A percentile compares a stretch with the other conserved stretches of the same genome.
Evolutionary conservation across 108 stramenopile species (phyloP).

Genomic region (Hondaea fermentalgiana): DNA sequence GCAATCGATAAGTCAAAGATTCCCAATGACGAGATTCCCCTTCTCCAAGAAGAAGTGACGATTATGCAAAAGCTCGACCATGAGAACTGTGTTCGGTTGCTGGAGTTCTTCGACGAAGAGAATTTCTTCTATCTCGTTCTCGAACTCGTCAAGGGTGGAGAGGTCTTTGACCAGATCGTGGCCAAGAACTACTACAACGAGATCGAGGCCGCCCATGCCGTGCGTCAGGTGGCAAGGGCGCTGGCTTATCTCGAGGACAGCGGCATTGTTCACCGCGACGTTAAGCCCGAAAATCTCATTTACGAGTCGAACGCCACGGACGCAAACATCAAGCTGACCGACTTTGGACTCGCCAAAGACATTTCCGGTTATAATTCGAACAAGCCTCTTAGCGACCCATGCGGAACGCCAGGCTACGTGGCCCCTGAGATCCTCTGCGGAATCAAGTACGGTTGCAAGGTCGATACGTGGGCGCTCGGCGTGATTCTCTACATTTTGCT

Average conservation of each 20-base stretch:
- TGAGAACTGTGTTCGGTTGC: conserved; percentile 35
- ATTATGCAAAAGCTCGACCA: conserved; percentile 29
- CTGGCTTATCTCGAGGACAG: conserved; percentile 71
- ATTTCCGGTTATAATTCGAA: conserved; percentile 54
- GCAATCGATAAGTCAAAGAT: conserved; percentile 6
- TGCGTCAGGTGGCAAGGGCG: conserved; percentile 68
- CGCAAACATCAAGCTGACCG: conserved; percentile 69
- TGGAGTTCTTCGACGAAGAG: conserved; percentile 33
- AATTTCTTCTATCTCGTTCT: conserved; percentile 51
- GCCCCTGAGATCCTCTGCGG: conserved; percentile 86
- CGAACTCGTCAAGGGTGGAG: conserved; percentile 56
- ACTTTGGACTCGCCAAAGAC: conserved; percentile 80
- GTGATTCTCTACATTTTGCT: conserved; percentile 85
- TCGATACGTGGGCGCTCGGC: conserved; percentile 87
- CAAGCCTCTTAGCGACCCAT: conserved; percentile 64
- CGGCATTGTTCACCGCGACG: conserved; percentile 71
- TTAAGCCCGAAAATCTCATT: conserved; percentile 84
- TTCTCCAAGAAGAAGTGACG: conserved; percentile 20
- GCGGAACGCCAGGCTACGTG: conserved; percentile 89
- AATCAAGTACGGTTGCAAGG: conserved; percentile 69
- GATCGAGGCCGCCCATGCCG: conserved; percentile 78
- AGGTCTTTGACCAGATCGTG: conserved; percentile 85
- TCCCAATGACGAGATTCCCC: not conserved
- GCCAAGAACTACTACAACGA: conserved; percentile 84
- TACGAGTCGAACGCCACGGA: conserved; percentile 57